Percentiles rank a stretch among this genome's conserved stretches.
phyloP scores from a whole-genome alignment of 2,329 filamentous ascomycete species.

The Ascochyta koolunga region DNA sequence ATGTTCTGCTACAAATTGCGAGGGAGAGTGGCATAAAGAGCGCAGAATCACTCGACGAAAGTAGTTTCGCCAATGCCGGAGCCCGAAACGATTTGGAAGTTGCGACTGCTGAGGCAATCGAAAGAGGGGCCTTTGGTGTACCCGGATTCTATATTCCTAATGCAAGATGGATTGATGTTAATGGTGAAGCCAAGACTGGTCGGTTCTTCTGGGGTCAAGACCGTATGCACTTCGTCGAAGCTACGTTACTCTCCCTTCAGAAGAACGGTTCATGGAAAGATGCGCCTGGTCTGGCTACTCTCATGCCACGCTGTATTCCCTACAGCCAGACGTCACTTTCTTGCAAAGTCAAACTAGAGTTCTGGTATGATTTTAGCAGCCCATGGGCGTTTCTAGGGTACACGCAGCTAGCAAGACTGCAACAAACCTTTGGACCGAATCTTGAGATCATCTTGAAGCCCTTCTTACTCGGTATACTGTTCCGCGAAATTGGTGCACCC shows the following conservation, averaged over 20 bases:
- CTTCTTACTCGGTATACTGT: conserved; percentile 42
- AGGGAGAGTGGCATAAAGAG: conserved; percentile 30
- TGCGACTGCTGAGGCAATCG: conserved; percentile 37
- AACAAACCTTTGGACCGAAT: conserved; percentile 29
- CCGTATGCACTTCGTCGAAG: conserved; percentile 47
- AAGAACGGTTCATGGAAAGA: conserved; percentile 15
- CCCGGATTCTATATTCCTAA: conserved; percentile 44
- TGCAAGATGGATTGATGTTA: conserved; percentile 25
- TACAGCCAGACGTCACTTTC: conserved; percentile 5
- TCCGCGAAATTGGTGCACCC: conserved; percentile 45
- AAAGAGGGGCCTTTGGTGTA: conserved; percentile 44
- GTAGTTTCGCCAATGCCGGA: conserved; percentile 21
- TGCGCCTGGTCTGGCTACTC: conserved; percentile 20
- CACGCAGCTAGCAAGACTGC: conserved; percentile 38
- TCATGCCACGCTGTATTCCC: conserved; percentile 33
- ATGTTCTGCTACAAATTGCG: conserved; percentile 32
- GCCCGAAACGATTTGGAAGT: conserved; percentile 35
- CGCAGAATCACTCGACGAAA: conserved; percentile 8
- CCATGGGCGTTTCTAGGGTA: conserved; percentile 46
- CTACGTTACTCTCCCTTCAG: conserved; percentile 24
- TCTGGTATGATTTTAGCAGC: conserved; percentile 45
- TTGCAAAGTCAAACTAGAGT: conserved; percentile 30
- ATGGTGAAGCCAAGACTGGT: conserved; percentile 20
- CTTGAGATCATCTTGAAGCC: conserved; percentile 42
- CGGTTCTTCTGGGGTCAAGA: conserved; percentile 47